A percentile compares a stretch with the other conserved stretches of the same genome.
Conservation (phyloP, 768 basidiomycete genomes). For the Tephrocybe sp. region DNA sequence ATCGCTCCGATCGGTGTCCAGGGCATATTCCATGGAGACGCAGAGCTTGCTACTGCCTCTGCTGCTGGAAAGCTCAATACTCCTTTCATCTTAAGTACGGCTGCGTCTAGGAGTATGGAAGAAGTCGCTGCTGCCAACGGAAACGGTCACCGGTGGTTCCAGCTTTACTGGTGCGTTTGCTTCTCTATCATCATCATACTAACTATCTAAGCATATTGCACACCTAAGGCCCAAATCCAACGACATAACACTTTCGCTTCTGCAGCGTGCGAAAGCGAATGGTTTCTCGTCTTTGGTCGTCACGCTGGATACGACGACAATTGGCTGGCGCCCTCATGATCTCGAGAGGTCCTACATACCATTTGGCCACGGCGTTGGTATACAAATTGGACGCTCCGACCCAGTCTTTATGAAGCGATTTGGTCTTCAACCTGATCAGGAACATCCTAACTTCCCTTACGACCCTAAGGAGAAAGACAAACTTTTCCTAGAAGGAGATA, state of each 20-base stretch:
- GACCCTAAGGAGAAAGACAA: constrained; percentile 45
- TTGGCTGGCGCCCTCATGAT: constrained; percentile 81
- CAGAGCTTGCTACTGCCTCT: constrained; percentile 65
- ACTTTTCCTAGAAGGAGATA: constrained; percentile 44
- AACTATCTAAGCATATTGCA: background rate
- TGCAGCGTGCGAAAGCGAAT: constrained; percentile 60
- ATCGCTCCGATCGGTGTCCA: constrained; percentile 80
- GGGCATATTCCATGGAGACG: constrained; percentile 67
- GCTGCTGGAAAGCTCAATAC: constrained; percentile 62
- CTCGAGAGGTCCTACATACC: constrained; percentile 63
- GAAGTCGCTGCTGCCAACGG: constrained; percentile 72
- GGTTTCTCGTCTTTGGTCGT: constrained; percentile 74
- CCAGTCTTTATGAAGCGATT: constrained; percentile 72
- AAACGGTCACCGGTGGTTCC: constrained; percentile 70
- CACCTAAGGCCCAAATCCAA: constrained; percentile 53
- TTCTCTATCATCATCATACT: too few species aligned
- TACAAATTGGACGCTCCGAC: constrained; percentile 67
- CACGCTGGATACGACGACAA: constrained; percentile 69
- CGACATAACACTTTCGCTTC: constrained; percentile 61
- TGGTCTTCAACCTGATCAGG: constrained; percentile 41
- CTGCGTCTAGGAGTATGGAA: constrained; percentile 70
- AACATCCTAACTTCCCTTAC: constrained; percentile 56
- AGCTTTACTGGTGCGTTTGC: constrained; percentile 66
- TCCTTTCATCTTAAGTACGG: constrained; percentile 75
- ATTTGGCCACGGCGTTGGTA: constrained; percentile 61